phyloP scores from a whole-genome alignment of 176 grass and related monocot genomes.

The Aegilops tauschii region DNA sequence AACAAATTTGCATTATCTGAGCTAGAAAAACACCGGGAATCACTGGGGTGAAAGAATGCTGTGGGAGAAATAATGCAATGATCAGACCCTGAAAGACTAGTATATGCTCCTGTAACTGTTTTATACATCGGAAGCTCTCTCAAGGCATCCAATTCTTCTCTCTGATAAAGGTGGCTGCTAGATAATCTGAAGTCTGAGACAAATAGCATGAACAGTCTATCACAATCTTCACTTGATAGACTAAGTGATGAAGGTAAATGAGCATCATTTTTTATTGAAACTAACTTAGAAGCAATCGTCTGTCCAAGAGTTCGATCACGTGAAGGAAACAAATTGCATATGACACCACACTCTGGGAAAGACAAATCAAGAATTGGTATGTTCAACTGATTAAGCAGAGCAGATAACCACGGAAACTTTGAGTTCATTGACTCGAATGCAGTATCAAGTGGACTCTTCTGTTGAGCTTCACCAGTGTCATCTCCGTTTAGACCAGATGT shows the following conservation, averaged over 20 bases:
- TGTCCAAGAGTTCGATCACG: conserved; percentile 54
- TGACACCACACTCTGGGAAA: conserved; percentile 66
- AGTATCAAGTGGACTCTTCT: conserved; percentile 46
- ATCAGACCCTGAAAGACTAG: conserved; percentile 61
- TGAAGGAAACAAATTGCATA: conserved; percentile 61
- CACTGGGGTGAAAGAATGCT: conserved; percentile 79
- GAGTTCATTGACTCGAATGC: conserved; percentile 64
- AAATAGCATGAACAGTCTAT: conserved; percentile 77
- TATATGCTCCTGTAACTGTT: conserved; percentile 81
- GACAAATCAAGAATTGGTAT: conserved; percentile 78
- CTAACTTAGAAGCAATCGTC: conserved; percentile 64
- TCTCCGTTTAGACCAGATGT: neutral
- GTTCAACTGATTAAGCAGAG: conserved; percentile 79
- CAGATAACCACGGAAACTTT: conserved; percentile 77
- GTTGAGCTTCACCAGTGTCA: conserved; percentile 33
- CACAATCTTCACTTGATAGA: conserved; percentile 68
- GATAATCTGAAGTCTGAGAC: conserved; percentile 63
- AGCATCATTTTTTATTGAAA: conserved; percentile 58
- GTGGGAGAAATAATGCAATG: conserved; percentile 76
- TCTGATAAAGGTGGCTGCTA: conserved; percentile 52
- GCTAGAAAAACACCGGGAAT: conserved; percentile 67
- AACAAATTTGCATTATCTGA: conserved; percentile 55
- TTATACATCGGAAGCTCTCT: conserved; percentile 91
- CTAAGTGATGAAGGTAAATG: conserved; percentile 59
- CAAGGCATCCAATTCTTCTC: conserved; percentile 79